A percentile compares a stretch with the other conserved stretches of the same genome.
Conservation (phyloP, 805 yeast genomes). For the Suhomyces sp. region DNA sequence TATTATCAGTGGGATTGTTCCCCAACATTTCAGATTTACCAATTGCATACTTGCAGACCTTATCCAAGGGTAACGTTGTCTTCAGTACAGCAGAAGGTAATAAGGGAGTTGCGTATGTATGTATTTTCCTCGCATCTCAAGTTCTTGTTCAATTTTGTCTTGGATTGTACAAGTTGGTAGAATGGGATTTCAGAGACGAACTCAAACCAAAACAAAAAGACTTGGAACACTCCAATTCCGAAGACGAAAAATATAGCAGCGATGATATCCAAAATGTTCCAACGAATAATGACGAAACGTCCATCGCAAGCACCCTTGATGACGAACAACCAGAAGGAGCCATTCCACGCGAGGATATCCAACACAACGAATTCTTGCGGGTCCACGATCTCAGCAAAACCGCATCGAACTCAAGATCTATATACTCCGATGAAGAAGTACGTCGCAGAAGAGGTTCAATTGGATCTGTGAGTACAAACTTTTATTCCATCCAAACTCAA, state of each 20-base stretch:
- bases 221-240: slow-evolving; percentile 1
- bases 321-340: not conserved
- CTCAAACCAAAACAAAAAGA: slow-evolving; percentile 8
- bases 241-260: not conserved
- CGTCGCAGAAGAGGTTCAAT: slow-evolving; percentile 7
- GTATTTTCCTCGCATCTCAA: slow-evolving; percentile 71
- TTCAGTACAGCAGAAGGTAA: slow-evolving; percentile 61
- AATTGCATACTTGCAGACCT: slow-evolving; percentile 75
- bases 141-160: slow-evolving; percentile 68
- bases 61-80: slow-evolving; percentile 57
- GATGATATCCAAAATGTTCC: too few relatives aligned
- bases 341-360: slow-evolving; percentile 10
- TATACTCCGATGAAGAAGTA: slow-evolving; percentile 7
- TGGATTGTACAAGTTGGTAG: slow-evolving; percentile 71
- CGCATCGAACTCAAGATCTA: slow-evolving; percentile 10
- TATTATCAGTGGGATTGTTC: slow-evolving; percentile 67
- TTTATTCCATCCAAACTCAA: slow-evolving; percentile 13
- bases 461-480: slow-evolving; percentile 9
- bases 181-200: slow-evolving; percentile 61
- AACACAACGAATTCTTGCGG: slow-evolving; percentile 22
- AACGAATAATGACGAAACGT: not conserved
- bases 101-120: slow-evolving; percentile 80
- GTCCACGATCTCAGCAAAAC: slow-evolving; percentile 9
- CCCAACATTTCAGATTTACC: slow-evolving; percentile 84
- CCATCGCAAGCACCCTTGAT: slow-evolving; percentile 5